A percentile compares a stretch with the other conserved stretches of the same genome.
These are phyloP conservation scores for Fraxinus floribunda DNA, from an alignment of 305 asterid species.

Conservation along the genomic window DNA sequence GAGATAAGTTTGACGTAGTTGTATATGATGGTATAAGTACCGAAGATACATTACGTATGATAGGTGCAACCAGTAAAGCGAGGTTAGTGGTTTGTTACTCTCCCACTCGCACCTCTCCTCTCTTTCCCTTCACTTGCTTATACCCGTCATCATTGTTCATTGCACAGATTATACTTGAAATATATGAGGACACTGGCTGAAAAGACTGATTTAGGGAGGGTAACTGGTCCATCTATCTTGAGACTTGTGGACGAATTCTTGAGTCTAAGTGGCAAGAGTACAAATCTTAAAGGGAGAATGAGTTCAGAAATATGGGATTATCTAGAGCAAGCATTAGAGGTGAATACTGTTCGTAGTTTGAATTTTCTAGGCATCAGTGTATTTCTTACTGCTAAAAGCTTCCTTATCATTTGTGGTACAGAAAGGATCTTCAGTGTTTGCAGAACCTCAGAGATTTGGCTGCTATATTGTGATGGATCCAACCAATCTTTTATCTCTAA, in stretches of 20 bases:
- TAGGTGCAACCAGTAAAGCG: conserved; percentile 79
- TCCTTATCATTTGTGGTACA: conserved; percentile 33
- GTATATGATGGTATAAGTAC: conserved; percentile 81
- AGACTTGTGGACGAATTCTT: conserved; percentile 77
- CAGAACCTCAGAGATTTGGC: conserved; percentile 59
- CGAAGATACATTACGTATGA: conserved; percentile 82
- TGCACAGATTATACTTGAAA: conserved; percentile 73
- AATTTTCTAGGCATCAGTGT: conserved; percentile 5
- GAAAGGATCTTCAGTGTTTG: conserved; percentile 59
- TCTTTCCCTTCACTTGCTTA: conserved; percentile 20
- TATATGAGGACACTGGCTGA: conserved; percentile 74
- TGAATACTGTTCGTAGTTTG: conserved; percentile 22
- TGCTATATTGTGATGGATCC: conserved; percentile 82
- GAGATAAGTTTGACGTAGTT: conserved; percentile 56
- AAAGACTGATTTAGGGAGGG: conserved; percentile 89
- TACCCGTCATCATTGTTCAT: neutral
- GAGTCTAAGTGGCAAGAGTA: conserved; percentile 46
- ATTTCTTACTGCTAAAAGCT: conserved; percentile 10
- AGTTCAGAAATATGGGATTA: conserved; percentile 84
- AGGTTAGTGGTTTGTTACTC: conserved; percentile 40
- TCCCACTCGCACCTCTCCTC: conserved; percentile 6
- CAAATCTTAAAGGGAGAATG: conserved; percentile 55
- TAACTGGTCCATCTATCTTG: conserved; percentile 81
- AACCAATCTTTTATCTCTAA: conserved; percentile 47
- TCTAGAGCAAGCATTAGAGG: conserved; percentile 69